phyloP scores from a whole-genome alignment of 1,139 yeast species.

The Kurtzmaniella quercitrusa region DNA sequence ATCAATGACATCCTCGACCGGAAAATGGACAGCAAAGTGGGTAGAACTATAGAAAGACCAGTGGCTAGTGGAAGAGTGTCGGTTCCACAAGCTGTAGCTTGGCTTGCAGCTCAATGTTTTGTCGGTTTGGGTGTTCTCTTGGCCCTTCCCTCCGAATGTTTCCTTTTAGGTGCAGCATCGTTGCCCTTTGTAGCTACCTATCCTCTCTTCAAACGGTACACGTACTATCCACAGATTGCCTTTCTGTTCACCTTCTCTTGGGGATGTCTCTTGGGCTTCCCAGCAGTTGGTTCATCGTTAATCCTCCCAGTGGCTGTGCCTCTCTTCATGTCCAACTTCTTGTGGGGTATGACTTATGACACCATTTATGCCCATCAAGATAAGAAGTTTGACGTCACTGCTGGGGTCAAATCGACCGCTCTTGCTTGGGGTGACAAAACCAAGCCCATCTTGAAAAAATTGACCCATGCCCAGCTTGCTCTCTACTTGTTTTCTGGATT shows the following conservation, averaged over 20 bases:
- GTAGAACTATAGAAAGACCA: slow-evolving; percentile 85
- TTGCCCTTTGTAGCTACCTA: slow-evolving; percentile 78
- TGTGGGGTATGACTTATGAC: slow-evolving; percentile 96
- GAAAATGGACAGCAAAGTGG: slow-evolving; percentile 77
- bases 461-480: slow-evolving; percentile 65
- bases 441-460: slow-evolving; percentile 59
- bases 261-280: slow-evolving; percentile 94
- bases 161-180: slow-evolving; percentile 76
- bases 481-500: slow-evolving; percentile 67
- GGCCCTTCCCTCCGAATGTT: slow-evolving; percentile 75
- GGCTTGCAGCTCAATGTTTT: slow-evolving; percentile 68
- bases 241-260: slow-evolving; percentile 85
- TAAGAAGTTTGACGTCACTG: slow-evolving; percentile 76
- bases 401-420: slow-evolving; percentile 94
- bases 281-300: slow-evolving; percentile 86
- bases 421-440: slow-evolving; percentile 85
- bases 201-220: slow-evolving; percentile 89
- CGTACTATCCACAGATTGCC: slow-evolving; percentile 89
- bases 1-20: slow-evolving; percentile 87
- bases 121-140: slow-evolving; percentile 75
- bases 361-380: slow-evolving; percentile 98
- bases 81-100: slow-evolving; percentile 65
- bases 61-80: slow-evolving; percentile 82
- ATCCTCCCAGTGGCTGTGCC: slow-evolving; percentile 72
- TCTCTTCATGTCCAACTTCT: slow-evolving; percentile 68